These are phyloP conservation scores for Grifola frondosa DNA, from an alignment of 1,284 basidiomycete genomes.

Conservation along the genomic window DNA sequence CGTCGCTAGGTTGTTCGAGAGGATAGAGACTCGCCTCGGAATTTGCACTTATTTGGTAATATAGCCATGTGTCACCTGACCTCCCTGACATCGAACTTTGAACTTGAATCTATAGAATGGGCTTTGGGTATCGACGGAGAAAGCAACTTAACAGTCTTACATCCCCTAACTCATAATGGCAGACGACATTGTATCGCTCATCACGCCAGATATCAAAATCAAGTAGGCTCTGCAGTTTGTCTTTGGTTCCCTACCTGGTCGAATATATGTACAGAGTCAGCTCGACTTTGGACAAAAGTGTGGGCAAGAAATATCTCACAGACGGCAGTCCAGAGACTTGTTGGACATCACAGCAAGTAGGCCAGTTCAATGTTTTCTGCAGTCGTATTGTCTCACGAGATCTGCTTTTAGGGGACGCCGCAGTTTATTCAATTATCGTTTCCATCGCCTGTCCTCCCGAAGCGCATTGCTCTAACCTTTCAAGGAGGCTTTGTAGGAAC, in stretches of 20 bases:
- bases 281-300: conserved; percentile 78
- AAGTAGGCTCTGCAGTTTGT: conserved; percentile 15
- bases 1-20: no score
- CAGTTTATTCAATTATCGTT: conserved; percentile 72
- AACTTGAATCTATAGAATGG: neutral
- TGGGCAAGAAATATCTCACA: conserved; percentile 67
- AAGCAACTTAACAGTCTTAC: no score
- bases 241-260: neutral
- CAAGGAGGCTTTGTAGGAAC: conserved; percentile 83
- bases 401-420: conserved; percentile 57
- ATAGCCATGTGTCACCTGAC: no score
- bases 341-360: conserved; percentile 79
- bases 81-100: neutral
- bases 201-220: conserved; percentile 20
- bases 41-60: no score
- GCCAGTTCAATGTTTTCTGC: conserved; percentile 10
- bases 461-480: conserved; percentile 63
- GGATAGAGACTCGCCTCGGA: no score
- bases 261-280: conserved; percentile 58
- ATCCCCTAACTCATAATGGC: no score
- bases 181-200: conserved; percentile 10
- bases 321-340: conserved; percentile 77
- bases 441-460: conserved; percentile 49
- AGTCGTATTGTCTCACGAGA: neutral
- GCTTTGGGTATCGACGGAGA: neutral